Evolutionary conservation across 371 early-diverging fungal genomes (phyloP), one percentile per base, ranked within the genome.

Genomic region (Mucor ambiguus): DNA sequence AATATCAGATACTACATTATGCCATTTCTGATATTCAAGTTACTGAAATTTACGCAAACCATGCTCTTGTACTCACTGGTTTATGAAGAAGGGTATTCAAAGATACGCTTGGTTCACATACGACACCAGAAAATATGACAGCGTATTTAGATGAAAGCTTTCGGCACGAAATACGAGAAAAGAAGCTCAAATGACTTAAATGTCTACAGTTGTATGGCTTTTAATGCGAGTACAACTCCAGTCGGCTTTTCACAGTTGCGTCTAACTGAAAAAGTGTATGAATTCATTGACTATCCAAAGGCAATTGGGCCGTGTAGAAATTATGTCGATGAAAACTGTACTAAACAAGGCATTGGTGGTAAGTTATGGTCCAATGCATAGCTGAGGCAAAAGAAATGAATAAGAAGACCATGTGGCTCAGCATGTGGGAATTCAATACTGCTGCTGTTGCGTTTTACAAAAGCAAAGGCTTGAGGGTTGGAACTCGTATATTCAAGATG

Each of bases 391-490:
- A 16, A 3, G 22, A 69, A 3, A 22, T 71, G 12, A 66, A 63
- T 4, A 74, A 69, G 35, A 69, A 68, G 49, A 77, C 77, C 9
- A 58, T 77, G 4, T 77, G 77, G 77, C 59, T 77, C 9, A 75
- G 77, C 43, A 75, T 77, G 29, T 77, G 77, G 77, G 77, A 77
- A 56, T 38, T 48, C n/a, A 77, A 77, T 16, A 62, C 64, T 10
- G 38, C 16, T 2, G 77, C 75, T n/a, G 61, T 74, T 32, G 61
- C 56, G 20, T 71, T 77, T 33, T 77, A 77, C 32, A 24, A 65
- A 28, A 69, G 35, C 2, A 55, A 66, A 1, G 77, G 77, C 24
- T 77, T 72, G 37, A 68, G 63, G 43, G 77, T 77, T 18, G 77
- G 77, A 1, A 5, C 68, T 5, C 77, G 74, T 41, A 52, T 48